Conservation (phyloP, 2,329 filamentous ascomycete genomes). For the Fusarium liriodendri region DNA sequence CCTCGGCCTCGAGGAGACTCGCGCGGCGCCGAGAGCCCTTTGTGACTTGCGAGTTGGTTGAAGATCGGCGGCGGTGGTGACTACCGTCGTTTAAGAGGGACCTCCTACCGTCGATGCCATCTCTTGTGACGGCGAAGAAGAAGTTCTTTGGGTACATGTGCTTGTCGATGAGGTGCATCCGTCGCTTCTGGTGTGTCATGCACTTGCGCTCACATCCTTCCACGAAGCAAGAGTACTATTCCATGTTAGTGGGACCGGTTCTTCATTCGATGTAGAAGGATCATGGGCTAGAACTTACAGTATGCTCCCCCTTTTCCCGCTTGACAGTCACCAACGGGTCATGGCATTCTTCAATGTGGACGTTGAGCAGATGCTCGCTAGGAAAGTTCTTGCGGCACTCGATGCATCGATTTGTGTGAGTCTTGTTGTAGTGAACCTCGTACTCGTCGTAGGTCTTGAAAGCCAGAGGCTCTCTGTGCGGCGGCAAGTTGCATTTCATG, state of each 20-base stretch:
- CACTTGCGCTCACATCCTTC: slow-evolving; percentile 89
- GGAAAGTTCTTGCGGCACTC: slow-evolving; percentile 92
- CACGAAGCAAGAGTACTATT: slow-evolving; percentile 87
- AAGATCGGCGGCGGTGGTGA: slow-evolving; percentile 61
- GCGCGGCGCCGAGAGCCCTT: slow-evolving; percentile 49
- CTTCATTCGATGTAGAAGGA: not conserved
- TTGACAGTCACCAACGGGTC: slow-evolving; percentile 80
- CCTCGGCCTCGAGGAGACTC: slow-evolving; percentile 46
- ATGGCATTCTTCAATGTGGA: slow-evolving; percentile 94
- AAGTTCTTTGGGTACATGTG: slow-evolving; percentile 91
- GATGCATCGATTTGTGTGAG: slow-evolving; percentile 85
- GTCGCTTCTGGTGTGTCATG: slow-evolving; percentile 83
- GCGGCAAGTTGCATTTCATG: slow-evolving; percentile 86
- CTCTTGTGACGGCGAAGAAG: slow-evolving; percentile 87
- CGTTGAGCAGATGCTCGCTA: slow-evolving; percentile 78
- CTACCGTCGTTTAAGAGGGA: slow-evolving; percentile 78
- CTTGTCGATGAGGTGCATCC: slow-evolving; percentile 92
- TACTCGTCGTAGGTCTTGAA: slow-evolving; percentile 85
- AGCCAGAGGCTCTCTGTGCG: slow-evolving; percentile 75
- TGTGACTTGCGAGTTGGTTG: slow-evolving; percentile 50
- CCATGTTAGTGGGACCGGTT: slow-evolving; percentile 22
- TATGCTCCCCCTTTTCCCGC: slow-evolving; percentile 86
- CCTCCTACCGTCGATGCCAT: slow-evolving; percentile 86
- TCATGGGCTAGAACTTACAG: slow-evolving; percentile 64
- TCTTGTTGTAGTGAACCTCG: slow-evolving; percentile 85